A percentile compares a stretch with the other conserved stretches of the same genome.
Conservation (phyloP, 768 basidiomycete species). For the Psilocybe cubensis region DNA sequence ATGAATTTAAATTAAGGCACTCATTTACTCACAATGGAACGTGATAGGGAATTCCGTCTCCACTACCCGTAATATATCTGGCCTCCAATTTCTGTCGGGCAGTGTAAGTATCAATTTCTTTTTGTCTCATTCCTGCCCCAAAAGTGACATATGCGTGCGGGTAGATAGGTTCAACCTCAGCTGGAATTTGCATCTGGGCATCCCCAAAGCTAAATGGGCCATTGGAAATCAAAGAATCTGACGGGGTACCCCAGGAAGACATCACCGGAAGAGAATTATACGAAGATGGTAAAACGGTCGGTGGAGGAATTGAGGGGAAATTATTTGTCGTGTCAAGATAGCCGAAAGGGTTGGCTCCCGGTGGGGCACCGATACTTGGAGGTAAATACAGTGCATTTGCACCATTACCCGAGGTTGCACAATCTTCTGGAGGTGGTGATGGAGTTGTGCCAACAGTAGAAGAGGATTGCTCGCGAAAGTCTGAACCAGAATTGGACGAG, state of each 20-base stretch:
- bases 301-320: constrained; percentile 31
- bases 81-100: constrained; percentile 69
- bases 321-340: constrained; percentile 51
- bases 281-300: constrained; percentile 33
- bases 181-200: constrained; percentile 42
- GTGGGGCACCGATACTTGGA: constrained; percentile 9
- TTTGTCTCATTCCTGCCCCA: constrained; percentile 84
- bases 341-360: constrained; percentile 57
- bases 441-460: constrained; percentile 35
- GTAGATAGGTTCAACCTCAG: constrained; percentile 62
- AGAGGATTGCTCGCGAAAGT: constrained; percentile 16
- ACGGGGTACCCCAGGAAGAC: constrained; percentile 35
- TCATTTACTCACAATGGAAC: constrained; percentile 66
- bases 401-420: not conserved
- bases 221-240: constrained; percentile 30
- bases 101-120: constrained; percentile 80
- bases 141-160: constrained; percentile 83
- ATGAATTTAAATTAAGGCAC: constrained; percentile 2
- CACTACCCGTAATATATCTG: constrained; percentile 50
- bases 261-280: constrained; percentile 39
- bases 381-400: not conserved
- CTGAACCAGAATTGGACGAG: constrained; percentile 11
- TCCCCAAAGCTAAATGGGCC: constrained; percentile 14
- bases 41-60: constrained; percentile 73
- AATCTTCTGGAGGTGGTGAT: constrained; percentile 20